Evolutionary conservation across 148 eudicot species (phyloP).

Genomic region (Rhododendron griersonianum): DNA sequence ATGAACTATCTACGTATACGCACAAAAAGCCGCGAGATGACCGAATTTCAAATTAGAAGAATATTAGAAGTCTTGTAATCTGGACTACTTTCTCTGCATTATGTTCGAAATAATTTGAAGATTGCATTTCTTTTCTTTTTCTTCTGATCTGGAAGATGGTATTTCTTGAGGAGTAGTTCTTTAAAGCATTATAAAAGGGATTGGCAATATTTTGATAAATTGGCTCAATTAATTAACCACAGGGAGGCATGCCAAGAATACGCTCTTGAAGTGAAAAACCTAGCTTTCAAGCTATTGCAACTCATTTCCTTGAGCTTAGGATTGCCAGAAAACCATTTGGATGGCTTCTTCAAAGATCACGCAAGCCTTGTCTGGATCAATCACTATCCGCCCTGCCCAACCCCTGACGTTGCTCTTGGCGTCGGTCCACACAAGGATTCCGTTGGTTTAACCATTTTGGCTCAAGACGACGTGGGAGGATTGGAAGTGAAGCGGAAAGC

Average conservation of each 20-base stretch:
- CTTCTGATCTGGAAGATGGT: too few species aligned
- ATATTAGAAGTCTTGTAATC: too few species aligned
- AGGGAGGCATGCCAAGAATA: not conserved
- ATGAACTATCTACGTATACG: too few species aligned
- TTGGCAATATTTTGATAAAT: not conserved
- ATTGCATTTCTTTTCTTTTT: too few species aligned
- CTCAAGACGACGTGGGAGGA: slow-evolving; percentile 80
- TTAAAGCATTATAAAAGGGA: too few species aligned
- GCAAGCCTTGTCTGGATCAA: slow-evolving; percentile 54
- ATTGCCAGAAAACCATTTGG: slow-evolving; percentile 28
- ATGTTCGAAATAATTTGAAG: too few species aligned
- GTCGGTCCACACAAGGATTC: slow-evolving; percentile 73
- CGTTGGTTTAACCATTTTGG: slow-evolving; percentile 62
- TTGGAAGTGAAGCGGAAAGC: slow-evolving; percentile 59
- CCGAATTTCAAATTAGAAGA: too few species aligned
- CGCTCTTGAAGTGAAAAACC: slow-evolving; percentile 28
- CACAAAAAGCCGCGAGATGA: too few species aligned
- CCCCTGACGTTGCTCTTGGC: slow-evolving; percentile 57
- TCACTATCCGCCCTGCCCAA: slow-evolving; percentile 65
- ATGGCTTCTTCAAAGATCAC: slow-evolving; percentile 39
- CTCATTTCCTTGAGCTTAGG: slow-evolving; percentile 30
- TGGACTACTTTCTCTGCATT: too few species aligned
- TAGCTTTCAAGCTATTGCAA: slow-evolving; percentile 34
- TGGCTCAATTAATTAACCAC: not conserved
- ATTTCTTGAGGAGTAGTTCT: too few species aligned